These are phyloP conservation scores for Podospora tetraspora DNA, from an alignment of 495 filamentous ascomycete genomes.

Conservation along the genomic window DNA sequence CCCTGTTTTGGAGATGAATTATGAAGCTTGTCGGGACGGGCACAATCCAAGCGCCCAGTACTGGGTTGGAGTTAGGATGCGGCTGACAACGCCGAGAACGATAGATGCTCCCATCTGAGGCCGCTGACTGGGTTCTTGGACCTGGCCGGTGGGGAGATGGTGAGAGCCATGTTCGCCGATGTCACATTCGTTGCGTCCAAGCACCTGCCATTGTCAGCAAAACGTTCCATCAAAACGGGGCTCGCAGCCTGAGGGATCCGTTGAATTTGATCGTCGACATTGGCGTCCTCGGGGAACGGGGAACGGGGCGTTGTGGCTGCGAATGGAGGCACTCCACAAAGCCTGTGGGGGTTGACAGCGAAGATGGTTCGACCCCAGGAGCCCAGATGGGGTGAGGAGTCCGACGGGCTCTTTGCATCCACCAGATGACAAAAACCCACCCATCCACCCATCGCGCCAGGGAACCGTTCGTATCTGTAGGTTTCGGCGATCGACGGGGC, in stretches of 20 bases:
- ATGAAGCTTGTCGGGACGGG: not conserved
- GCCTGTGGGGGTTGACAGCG: not conserved
- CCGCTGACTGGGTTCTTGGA: not conserved
- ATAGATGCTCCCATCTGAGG: not conserved
- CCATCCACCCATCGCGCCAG: not conserved
- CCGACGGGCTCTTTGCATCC: not conserved
- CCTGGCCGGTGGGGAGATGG: not conserved
- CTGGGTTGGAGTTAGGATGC: not conserved
- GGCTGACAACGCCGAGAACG: slow-evolving; percentile 2
- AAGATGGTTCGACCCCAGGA: not conserved
- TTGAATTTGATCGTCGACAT: not conserved
- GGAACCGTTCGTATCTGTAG: not conserved
- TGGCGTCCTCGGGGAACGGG: not conserved
- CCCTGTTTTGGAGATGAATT: not conserved
- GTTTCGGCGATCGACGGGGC: not conserved
- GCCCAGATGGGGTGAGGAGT: not conserved
- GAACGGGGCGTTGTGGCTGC: not conserved
- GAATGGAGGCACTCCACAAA: not conserved
- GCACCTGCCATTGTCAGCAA: not conserved
- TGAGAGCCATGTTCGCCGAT: not conserved
- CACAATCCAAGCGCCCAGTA: not conserved
- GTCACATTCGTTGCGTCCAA: not conserved
- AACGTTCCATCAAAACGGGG: not conserved
- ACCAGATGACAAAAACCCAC: not conserved
- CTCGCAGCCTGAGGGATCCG: not conserved